A percentile compares a stretch with the other conserved stretches of the same genome.
Conservation (phyloP, 345 rosid species). For the Eucalyptus caleyi region DNA sequence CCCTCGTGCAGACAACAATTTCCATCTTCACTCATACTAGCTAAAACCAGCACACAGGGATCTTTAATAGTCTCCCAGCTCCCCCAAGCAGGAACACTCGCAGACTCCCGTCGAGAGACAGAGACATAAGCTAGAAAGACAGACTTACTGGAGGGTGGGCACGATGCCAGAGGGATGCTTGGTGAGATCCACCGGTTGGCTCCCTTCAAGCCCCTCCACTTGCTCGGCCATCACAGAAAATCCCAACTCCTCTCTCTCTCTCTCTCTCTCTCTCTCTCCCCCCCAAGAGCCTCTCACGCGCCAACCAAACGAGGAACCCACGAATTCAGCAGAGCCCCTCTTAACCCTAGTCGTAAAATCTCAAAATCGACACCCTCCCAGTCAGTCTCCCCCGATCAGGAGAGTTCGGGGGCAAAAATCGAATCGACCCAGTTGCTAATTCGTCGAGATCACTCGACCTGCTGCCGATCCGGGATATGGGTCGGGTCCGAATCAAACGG, state of each 20-base stretch:
- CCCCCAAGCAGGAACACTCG: background rate
- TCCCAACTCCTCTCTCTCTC: background rate
- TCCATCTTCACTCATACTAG: background rate
- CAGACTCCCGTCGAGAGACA: background rate
- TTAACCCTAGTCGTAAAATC: background rate
- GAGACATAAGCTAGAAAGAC: background rate
- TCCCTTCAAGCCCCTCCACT: constrained; percentile 51
- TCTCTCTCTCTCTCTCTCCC: too few species aligned
- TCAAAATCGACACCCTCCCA: background rate
- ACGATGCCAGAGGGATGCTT: constrained; percentile 95
- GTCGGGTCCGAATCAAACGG: background rate
- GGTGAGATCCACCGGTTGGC: constrained; percentile 83
- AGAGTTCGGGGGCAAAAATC: background rate
- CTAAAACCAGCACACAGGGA: background rate
- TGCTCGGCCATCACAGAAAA: constrained; percentile 50
- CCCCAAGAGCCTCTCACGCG: background rate
- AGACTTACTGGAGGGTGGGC: constrained; percentile 88
- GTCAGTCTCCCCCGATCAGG: background rate
- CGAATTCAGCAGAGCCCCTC: background rate
- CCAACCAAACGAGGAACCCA: background rate
- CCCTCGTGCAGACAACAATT: background rate
- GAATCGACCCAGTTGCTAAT: background rate
- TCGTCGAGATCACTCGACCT: background rate
- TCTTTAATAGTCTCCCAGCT: background rate
- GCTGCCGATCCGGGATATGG: background rate